Percentiles rank a stretch among this genome's conserved stretches.
phyloP scores from a whole-genome alignment of 495 filamentous ascomycete genomes.

The Annulohypoxylon moriforme region DNA sequence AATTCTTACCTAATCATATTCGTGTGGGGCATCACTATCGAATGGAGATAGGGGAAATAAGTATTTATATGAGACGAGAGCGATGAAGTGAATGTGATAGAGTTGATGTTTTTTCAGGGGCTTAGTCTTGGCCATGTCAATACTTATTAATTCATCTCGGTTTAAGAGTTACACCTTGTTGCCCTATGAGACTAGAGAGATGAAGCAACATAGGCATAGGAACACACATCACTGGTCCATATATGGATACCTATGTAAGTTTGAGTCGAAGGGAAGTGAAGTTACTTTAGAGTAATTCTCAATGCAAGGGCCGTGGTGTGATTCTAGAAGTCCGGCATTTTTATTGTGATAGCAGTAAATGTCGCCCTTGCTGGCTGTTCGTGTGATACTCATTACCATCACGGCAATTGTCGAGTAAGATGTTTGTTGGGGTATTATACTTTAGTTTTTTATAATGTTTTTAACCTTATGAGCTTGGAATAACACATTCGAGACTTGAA shows the following conservation, averaged over 20 bases:
- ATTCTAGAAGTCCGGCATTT: neutral
- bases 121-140: too few species aligned
- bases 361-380: neutral
- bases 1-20: neutral
- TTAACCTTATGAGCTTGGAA: too few species aligned
- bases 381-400: neutral
- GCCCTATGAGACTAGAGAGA: too few species aligned
- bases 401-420: neutral
- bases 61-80: too few species aligned
- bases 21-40: neutral
- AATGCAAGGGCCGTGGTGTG: neutral
- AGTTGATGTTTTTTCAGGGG: too few species aligned
- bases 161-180: too few species aligned
- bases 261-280: neutral
- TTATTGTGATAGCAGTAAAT: neutral
- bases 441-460: too few species aligned
- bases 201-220: neutral
- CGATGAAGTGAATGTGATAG: too few species aligned
- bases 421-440: neutral
- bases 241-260: neutral
- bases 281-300: too few species aligned
- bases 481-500: too few species aligned
- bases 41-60: too few species aligned
- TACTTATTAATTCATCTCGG: too few species aligned
- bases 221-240: neutral